These are phyloP conservation scores for Parathielavia hyrcaniae DNA, from an alignment of 495 filamentous ascomycete genomes.

Conservation along the genomic window DNA sequence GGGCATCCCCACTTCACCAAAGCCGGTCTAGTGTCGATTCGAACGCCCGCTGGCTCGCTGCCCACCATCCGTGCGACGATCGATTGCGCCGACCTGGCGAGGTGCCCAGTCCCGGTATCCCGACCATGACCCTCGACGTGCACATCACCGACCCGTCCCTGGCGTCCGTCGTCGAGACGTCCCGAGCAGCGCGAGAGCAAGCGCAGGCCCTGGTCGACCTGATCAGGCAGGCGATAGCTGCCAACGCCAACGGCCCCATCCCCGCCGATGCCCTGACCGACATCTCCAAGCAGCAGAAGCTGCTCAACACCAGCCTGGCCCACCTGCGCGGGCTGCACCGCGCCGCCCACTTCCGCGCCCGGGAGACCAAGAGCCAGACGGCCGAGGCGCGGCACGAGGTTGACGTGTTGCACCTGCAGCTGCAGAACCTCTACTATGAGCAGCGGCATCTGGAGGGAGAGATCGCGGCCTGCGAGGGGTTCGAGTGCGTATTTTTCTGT, in stretches of 20 bases:
- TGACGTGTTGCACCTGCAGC: constrained; percentile 80
- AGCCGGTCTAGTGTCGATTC: neutral
- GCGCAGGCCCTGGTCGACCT: constrained; percentile 61
- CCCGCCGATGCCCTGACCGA: constrained; percentile 51
- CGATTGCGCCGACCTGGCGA: neutral
- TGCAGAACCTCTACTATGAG: constrained; percentile 97
- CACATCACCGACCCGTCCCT: constrained; percentile 67
- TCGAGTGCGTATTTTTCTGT: constrained; percentile 60
- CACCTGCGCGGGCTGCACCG: constrained; percentile 79
- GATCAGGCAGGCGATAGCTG: constrained; percentile 43
- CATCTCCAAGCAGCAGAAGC: constrained; percentile 70
- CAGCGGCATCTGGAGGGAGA: constrained; percentile 84
- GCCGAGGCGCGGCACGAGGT: constrained; percentile 85
- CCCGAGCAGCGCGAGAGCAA: constrained; percentile 62
- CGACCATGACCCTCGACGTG: constrained; percentile 44
- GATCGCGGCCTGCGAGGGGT: constrained; percentile 83
- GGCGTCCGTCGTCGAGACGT: constrained; percentile 62
- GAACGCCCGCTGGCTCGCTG: neutral
- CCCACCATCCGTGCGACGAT: neutral
- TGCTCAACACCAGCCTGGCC: constrained; percentile 69
- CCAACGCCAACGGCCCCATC: constrained; percentile 27
- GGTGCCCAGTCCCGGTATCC: neutral
- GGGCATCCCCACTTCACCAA: neutral
- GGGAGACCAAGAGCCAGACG: constrained; percentile 80
- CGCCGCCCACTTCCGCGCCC: constrained; percentile 67